These are phyloP conservation scores for Candida easanensis DNA, from an alignment of 805 yeast species.

Conservation along the genomic window DNA sequence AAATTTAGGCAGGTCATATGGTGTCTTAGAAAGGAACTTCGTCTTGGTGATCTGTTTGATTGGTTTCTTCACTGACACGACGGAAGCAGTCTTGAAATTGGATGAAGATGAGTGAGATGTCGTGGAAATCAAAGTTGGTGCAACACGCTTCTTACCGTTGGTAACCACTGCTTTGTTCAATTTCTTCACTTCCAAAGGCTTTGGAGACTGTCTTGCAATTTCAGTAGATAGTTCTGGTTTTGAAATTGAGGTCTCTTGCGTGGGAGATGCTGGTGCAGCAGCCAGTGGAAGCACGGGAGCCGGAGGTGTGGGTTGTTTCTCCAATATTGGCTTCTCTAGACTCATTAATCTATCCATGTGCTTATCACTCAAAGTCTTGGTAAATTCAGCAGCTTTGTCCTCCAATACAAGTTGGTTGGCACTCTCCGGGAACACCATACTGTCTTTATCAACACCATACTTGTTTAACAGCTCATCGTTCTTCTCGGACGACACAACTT, in stretches of 20 bases:
- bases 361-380: slow-evolving; percentile 29
- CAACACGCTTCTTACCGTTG: slow-evolving; percentile 73
- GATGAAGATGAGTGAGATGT: slow-evolving; percentile 26
- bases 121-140: slow-evolving; percentile 63
- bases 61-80: slow-evolving; percentile 11
- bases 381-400: slow-evolving; percentile 48
- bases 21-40: slow-evolving; percentile 38
- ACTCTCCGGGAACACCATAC: slow-evolving; percentile 83
- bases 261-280: slow-evolving; percentile 1
- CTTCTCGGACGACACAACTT: slow-evolving; percentile 57
- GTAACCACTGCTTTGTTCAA: slow-evolving; percentile 58
- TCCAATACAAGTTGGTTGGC: slow-evolving; percentile 74
- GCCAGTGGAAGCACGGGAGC: slow-evolving; percentile 4
- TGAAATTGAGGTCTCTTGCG: too few relatives aligned
- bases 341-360: slow-evolving; percentile 44
- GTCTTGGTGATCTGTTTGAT: neutral
- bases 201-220: slow-evolving; percentile 1
- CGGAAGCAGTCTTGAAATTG: slow-evolving; percentile 17
- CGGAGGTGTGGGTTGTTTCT: slow-evolving; percentile 8
- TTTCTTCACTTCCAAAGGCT: slow-evolving; percentile 27
- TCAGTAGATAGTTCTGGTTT: neutral
- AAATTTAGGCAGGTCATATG: slow-evolving; percentile 53
- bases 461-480: slow-evolving; percentile 69
- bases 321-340: slow-evolving; percentile 18
- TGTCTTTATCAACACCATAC: slow-evolving; percentile 87